Evolutionary conservation across 352 stramenopile genomes (phyloP).

Genomic region (Phytophthora multivora): DNA sequence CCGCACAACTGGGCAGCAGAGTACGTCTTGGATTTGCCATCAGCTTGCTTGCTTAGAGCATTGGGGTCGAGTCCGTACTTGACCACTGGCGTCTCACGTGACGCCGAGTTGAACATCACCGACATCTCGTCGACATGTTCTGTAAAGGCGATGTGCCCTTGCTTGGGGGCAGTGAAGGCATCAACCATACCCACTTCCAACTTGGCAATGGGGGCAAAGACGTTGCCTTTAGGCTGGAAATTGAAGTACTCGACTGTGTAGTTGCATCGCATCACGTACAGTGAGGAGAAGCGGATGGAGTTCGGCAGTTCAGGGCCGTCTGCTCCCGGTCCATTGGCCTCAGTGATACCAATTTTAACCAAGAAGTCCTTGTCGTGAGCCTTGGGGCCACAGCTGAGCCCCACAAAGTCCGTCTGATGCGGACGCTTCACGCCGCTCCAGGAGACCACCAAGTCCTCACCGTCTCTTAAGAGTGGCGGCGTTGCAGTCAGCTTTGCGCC

Average conservation of each 20-base stretch:
- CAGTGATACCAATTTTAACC: constrained; percentile 38
- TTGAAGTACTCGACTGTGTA: constrained; percentile 72
- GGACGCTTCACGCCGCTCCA: constrained; percentile 56
- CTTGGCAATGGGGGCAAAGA: constrained; percentile 43
- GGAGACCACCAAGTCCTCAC: constrained; percentile 74
- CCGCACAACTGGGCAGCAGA: constrained; percentile 69
- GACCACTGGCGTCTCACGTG: constrained; percentile 49
- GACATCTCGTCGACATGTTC: constrained; percentile 65
- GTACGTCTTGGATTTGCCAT: constrained; percentile 68
- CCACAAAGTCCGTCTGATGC: constrained; percentile 68
- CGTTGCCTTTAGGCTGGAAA: constrained; percentile 47
- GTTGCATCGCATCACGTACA: constrained; percentile 84
- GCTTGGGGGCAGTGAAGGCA: constrained; percentile 62
- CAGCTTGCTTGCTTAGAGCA: constrained; percentile 27
- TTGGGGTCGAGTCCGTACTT: constrained; percentile 45
- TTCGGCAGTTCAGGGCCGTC: constrained; percentile 27
- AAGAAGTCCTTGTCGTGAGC: constrained; percentile 59
- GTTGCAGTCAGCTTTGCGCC: constrained; percentile 40
- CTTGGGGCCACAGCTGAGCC: constrained; percentile 70
- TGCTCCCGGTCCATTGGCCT: constrained; percentile 23
- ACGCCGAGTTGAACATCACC: constrained; percentile 82
- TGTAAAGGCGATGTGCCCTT: constrained; percentile 75
- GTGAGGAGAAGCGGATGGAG: constrained; percentile 62
- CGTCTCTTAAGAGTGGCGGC: constrained; percentile 55
- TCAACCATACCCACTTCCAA: constrained; percentile 59